Percentiles rank a stretch among this genome's conserved stretches.
Conservation (phyloP, 139 green algal genomes). For the Chlorella sorokiniana region DNA sequence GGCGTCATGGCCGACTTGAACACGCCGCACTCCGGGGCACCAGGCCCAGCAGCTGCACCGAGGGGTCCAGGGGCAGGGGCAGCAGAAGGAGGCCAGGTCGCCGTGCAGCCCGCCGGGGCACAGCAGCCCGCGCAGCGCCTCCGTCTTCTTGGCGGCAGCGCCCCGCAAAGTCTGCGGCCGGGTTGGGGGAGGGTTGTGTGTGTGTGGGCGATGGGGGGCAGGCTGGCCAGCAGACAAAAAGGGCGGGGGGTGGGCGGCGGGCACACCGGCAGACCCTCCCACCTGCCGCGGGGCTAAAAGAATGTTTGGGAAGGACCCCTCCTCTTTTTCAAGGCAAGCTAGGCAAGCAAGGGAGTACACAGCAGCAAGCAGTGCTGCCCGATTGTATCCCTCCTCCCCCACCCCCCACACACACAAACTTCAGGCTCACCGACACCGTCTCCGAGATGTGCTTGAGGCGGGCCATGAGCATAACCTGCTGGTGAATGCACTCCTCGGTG, state of each 20-base stretch:
- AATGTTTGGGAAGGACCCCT: too few relatives aligned
- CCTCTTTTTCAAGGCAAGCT: too few relatives aligned
- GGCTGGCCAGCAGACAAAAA: too few relatives aligned
- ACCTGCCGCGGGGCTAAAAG: too few relatives aligned
- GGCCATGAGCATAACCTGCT: constrained; percentile 76
- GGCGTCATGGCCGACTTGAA: constrained; percentile 93
- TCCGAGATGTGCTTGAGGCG: constrained; percentile 67
- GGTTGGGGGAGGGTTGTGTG: neutral
- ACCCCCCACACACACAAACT: neutral
- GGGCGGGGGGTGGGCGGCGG: too few relatives aligned
- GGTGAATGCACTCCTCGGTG: constrained; percentile 57
- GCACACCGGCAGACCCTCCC: too few relatives aligned
- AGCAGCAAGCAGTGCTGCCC: neutral
- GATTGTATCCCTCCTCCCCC: neutral
- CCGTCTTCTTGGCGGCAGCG: constrained; percentile 47
- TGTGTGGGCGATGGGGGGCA: neutral
- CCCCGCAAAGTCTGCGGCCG: constrained; percentile 43
- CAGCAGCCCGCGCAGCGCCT: constrained; percentile 49
- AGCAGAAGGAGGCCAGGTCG: constrained; percentile 70
- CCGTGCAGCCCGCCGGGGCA: constrained; percentile 53
- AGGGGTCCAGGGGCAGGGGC: constrained; percentile 82
- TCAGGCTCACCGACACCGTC: constrained; percentile 56
- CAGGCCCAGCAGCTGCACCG: constrained; percentile 70
- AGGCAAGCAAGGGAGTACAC: neutral
- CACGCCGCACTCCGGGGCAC: constrained; percentile 78